Evolutionary conservation across 2,329 filamentous ascomycete genomes (phyloP).

Genomic region (Sclerotinia subarctica): DNA sequence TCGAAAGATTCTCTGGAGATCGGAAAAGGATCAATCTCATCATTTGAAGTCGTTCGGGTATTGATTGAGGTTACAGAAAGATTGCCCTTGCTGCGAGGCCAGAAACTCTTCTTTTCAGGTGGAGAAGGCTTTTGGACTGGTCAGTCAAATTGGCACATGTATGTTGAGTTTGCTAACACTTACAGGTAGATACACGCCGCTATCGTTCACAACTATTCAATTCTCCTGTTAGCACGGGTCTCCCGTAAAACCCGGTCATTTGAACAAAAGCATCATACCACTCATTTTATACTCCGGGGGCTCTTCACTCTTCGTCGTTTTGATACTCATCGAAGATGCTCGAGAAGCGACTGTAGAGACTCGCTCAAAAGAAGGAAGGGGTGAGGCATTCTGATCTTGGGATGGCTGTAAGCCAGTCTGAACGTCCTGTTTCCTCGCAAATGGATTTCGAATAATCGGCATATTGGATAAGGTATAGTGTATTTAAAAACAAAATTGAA

Average conservation of each 20-base stretch:
- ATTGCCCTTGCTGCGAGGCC: constrained; percentile 54
- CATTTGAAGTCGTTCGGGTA: constrained; percentile 50
- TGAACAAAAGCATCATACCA: constrained; percentile 51
- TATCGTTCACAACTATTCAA: constrained; percentile 85
- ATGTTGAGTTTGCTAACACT: constrained; percentile 35
- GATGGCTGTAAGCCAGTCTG: constrained; percentile 29
- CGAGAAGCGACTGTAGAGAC: constrained; percentile 62
- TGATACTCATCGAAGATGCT: constrained; percentile 59
- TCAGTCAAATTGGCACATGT: constrained; percentile 32
- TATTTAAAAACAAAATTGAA: not conserved
- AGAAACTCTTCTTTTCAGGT: constrained; percentile 77
- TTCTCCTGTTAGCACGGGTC: constrained; percentile 22
- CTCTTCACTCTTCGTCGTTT: constrained; percentile 58
- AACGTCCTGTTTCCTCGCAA: constrained; percentile 55
- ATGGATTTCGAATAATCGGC: constrained; percentile 58
- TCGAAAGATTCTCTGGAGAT: constrained; percentile 97
- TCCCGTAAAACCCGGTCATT: not conserved
- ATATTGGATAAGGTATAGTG: not conserved
- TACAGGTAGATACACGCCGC: constrained; percentile 91
- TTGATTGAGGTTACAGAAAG: constrained; percentile 53
- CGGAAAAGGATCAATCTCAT: constrained; percentile 85
- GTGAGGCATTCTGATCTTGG: constrained; percentile 48
- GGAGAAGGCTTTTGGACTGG: constrained; percentile 68
- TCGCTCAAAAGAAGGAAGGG: constrained; percentile 55
- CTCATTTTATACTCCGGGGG: constrained; percentile 77